Percentiles rank a stretch among this genome's conserved stretches.
Evolutionary conservation across 2,329 filamentous ascomycete species (phyloP).

Genomic region (Lecanicillium sp.): DNA sequence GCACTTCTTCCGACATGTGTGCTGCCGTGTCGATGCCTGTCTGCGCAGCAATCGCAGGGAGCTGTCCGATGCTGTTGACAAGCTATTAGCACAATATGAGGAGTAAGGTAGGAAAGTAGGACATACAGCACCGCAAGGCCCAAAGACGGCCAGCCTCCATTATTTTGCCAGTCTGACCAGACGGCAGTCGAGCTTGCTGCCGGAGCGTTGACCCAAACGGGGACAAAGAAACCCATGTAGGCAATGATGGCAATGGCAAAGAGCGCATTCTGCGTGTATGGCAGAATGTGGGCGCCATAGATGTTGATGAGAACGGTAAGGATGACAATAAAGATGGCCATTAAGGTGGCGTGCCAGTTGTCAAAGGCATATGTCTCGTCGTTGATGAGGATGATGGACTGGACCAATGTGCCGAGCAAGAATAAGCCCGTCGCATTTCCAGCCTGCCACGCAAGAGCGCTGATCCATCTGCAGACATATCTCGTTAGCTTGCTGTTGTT

Average conservation of each 20-base stretch:
- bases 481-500: neutral
- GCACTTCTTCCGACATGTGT: conserved; percentile 13
- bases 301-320: conserved; percentile 7
- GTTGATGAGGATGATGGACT: conserved; percentile 10
- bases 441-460: conserved; percentile 11
- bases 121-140: conserved; percentile 8
- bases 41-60: conserved; percentile 9
- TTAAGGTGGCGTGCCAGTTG: conserved; percentile 10
- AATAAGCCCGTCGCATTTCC: conserved; percentile 10
- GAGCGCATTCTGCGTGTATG: conserved; percentile 10
- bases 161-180: conserved; percentile 10
- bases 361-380: conserved; percentile 4
- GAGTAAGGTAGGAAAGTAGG: no score
- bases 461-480: conserved; percentile 9
- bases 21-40: conserved; percentile 9
- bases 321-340: conserved; percentile 7
- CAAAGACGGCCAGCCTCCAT: conserved; percentile 10
- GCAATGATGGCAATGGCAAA: conserved; percentile 10
- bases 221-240: conserved; percentile 10
- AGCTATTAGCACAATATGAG: no score
- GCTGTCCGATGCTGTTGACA: conserved; percentile 11
- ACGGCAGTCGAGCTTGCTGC: conserved; percentile 7
- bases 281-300: conserved; percentile 7
- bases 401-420: conserved; percentile 10
- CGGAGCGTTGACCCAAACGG: conserved; percentile 12